Base-by-base conservation (phyloP, 176 grass and related monocot genomes). In the Ensete glaucum region DNA sequence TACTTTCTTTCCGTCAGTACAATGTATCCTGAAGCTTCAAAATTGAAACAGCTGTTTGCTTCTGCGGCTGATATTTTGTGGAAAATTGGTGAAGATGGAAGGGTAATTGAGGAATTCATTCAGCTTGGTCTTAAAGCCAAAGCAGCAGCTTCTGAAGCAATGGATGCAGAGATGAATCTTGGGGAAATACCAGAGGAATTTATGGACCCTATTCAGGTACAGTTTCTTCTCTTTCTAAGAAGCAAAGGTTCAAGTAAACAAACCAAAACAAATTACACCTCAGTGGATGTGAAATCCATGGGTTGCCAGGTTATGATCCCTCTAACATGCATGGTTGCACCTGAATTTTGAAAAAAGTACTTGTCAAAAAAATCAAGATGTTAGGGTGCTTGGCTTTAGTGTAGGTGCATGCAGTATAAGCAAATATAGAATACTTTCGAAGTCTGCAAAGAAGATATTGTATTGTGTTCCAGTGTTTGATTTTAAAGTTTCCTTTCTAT, bases 131-230 rank as follows among this genome's bases (percentile, higher is more conserved):
- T 10, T 71, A 99, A 87, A 84, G 84, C 85, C 62, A 99, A 91
- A 87, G 63, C 72, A 59, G 95, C 95, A 25, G 95, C 90, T 51
- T 85, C 84, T 83, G 88, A 94, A 83, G 95, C 95, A 43, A 76
- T 94, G 95, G 95, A 99, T 87, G 83, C 95, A 62, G 95, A 99
- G 79, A 90, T 86, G 54, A 76, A 84, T 66, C 95, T 91, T 76
- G 95, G 90, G 8, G 95, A 99, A 27, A 99, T 94, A 81, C 95
- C 95, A 62, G 95, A 99, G 64, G 95, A 99, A 87, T 99, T 99
- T 83, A 84, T 98, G 11, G 95, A 99, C 77, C 90, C 90, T 76
- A 94, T 99, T 82, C 90, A 96, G 93, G 93, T 96, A 85, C n/a
- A 53, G 17, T 48, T 26, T 53, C 50, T 59, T 77, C 48, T 62